Base-by-base conservation (phyloP, 768 basidiomycete species). In the Rhizopogon vesiculosus region DNA sequence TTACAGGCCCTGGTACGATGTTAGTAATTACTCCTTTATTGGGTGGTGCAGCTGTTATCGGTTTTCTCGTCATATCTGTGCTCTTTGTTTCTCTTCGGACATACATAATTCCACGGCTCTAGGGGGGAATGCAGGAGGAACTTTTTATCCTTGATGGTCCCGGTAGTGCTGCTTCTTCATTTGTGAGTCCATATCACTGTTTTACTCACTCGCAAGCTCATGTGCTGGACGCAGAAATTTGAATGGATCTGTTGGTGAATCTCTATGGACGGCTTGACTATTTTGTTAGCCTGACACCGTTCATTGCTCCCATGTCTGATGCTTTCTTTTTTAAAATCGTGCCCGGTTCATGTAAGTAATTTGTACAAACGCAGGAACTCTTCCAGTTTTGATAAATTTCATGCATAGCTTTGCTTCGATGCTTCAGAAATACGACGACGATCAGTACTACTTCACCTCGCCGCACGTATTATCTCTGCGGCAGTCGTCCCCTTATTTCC, bases 21-120 rank as follows among this genome's bases (percentile, higher is more conserved):
- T 93, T 96, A 67, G 89, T 91, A 8, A 85, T 97, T 59, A 93
- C 91, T 0, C 93, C 28, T 10, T 22, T 25, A 12, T 16, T 41
- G 43, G 31, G 31, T 41, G 54, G 40, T 12, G 56, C 66, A 86
- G 93, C 90, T 42, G 93, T 92, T 4, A 93, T 96, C 56, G 91
- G 87, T 1, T 97, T 97, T 68, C 93, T 93, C 0, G 78, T 96
- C 50, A 83, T 97, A 63, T 94, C 95, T 64, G 81, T 91, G 67
- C 69, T 91, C 39, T 78, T 97, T 16, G 77, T 96, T 22, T 95
- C 94, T 0, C 58, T 94, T 13, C 79, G 94, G 45, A 78, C 82
- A 25, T 74, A 78, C 55, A 60, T 91, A n/a, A 77, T 96, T 15
- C 92, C 94, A 0, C 76, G 76, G n/a, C 69, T 95, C 43, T 4